A percentile compares a stretch with the other conserved stretches of the same genome.
Evolutionary conservation across 306 rosid species (phyloP).

Genomic region (Corylus americana): DNA sequence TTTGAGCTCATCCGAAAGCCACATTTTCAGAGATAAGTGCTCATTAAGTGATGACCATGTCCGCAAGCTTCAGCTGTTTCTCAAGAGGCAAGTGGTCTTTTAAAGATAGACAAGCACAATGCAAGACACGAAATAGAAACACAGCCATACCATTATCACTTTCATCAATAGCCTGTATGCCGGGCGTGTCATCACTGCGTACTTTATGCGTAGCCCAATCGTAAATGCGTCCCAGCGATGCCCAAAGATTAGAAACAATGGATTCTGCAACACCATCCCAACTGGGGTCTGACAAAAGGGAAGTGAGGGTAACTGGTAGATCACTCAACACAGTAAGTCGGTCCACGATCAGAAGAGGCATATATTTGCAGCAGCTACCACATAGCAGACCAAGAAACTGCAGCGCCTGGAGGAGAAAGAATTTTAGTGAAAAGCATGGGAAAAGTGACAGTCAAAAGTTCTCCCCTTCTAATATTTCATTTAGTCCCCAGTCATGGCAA

Average conservation of each 20-base stretch:
- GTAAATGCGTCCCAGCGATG: constrained; percentile 69
- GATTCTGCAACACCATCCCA: constrained; percentile 65
- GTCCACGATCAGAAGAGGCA: constrained; percentile 78
- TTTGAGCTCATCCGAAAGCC: constrained; percentile 7
- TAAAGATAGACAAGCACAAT: constrained; percentile 54
- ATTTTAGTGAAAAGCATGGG: constrained; percentile 10
- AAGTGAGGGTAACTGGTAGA: constrained; percentile 75
- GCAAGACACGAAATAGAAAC: constrained; percentile 55
- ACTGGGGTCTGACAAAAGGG: constrained; percentile 56
- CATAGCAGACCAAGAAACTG: constrained; percentile 75
- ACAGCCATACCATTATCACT: constrained; percentile 57
- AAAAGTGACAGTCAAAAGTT: neutral
- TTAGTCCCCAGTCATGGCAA: constrained; percentile 9
- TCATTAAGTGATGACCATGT: constrained; percentile 47
- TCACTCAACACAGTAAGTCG: constrained; percentile 57
- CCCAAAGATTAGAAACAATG: constrained; percentile 51
- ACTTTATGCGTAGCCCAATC: constrained; percentile 36
- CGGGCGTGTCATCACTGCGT: constrained; percentile 33
- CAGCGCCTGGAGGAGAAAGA: constrained; percentile 54
- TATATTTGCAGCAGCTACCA: constrained; percentile 78
- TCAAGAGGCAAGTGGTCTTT: constrained; percentile 75
- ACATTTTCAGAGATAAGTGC: constrained; percentile 8
- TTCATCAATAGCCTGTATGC: constrained; percentile 63
- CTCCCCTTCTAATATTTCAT: neutral
- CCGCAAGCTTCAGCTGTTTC: constrained; percentile 76